phyloP scores from a whole-genome alignment of 345 rosid species.

The Aquilaria sinensis region DNA sequence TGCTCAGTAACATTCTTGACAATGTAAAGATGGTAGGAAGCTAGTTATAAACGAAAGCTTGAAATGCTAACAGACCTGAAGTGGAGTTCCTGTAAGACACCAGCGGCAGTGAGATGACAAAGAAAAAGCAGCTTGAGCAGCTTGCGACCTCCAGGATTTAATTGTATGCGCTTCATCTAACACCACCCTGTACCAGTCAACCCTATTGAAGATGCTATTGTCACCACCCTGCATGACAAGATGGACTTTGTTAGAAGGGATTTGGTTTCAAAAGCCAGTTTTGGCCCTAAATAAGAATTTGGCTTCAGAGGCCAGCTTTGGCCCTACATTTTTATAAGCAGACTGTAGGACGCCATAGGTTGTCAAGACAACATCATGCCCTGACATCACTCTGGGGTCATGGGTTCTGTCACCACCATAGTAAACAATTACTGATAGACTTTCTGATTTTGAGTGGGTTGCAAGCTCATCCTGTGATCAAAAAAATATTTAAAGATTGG shows the following conservation, averaged over 20 bases:
- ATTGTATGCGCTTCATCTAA: slow-evolving; percentile 76
- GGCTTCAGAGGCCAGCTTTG: not conserved
- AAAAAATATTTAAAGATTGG: slow-evolving; percentile 4
- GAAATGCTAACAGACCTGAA: slow-evolving; percentile 33
- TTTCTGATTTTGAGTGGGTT: slow-evolving; percentile 46
- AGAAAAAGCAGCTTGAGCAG: slow-evolving; percentile 45
- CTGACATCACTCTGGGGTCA: slow-evolving; percentile 38
- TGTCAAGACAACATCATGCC: slow-evolving; percentile 57
- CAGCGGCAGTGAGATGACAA: slow-evolving; percentile 58
- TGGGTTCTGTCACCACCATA: slow-evolving; percentile 59
- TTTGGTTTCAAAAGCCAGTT: not conserved
- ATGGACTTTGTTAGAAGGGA: not conserved
- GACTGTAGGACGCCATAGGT: slow-evolving; percentile 62
- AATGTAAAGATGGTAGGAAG: not conserved
- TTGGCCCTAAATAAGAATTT: not conserved
- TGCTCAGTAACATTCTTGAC: not conserved
- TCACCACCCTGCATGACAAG: slow-evolving; percentile 27
- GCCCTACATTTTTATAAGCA: slow-evolving; percentile 48
- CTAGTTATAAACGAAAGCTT: not conserved
- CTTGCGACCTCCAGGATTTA: slow-evolving; percentile 43
- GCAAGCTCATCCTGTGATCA: slow-evolving; percentile 57
- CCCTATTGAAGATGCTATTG: slow-evolving; percentile 43
- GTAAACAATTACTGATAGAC: slow-evolving; percentile 47
- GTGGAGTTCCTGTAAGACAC: slow-evolving; percentile 75
- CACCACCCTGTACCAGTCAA: slow-evolving; percentile 62